Evolutionary conservation across 73 alveolate genomes (phyloP).

Genomic region (Effrenium voratum): DNA sequence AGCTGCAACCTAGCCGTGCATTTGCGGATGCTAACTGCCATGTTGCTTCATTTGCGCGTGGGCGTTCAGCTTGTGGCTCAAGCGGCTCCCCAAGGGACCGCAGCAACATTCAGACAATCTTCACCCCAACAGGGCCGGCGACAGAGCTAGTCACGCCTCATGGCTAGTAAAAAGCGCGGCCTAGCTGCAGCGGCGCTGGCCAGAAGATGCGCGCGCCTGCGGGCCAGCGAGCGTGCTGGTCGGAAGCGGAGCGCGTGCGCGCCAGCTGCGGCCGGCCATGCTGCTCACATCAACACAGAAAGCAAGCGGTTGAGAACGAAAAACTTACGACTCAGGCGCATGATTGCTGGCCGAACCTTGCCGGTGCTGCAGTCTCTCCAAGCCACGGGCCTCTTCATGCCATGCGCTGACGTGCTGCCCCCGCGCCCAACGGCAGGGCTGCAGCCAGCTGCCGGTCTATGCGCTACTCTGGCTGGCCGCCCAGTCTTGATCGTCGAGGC

Average conservation of each 20-base stretch:
- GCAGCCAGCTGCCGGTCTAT: slow-evolving; percentile 1
- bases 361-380: background rate
- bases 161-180: no score
- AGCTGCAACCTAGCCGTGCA: no score
- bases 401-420: background rate
- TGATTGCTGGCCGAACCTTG: background rate
- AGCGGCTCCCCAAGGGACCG: background rate
- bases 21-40: no score
- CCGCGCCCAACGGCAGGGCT: background rate
- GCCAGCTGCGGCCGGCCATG: background rate
- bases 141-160: no score
- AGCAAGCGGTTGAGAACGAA: background rate
- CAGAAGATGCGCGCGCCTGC: no score
- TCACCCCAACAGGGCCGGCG: no score
- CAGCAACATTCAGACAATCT: background rate
- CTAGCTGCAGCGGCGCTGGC: no score
- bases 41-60: no score
- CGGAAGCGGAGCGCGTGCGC: background rate
- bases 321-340: background rate
- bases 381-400: background rate
- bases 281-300: background rate
- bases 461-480: background rate
- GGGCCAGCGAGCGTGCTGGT: background rate
- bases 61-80: no score
- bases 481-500: background rate